Base-by-base conservation (phyloP, 805 yeast genomes). In the Metschnikowia kunwiensis region DNA sequence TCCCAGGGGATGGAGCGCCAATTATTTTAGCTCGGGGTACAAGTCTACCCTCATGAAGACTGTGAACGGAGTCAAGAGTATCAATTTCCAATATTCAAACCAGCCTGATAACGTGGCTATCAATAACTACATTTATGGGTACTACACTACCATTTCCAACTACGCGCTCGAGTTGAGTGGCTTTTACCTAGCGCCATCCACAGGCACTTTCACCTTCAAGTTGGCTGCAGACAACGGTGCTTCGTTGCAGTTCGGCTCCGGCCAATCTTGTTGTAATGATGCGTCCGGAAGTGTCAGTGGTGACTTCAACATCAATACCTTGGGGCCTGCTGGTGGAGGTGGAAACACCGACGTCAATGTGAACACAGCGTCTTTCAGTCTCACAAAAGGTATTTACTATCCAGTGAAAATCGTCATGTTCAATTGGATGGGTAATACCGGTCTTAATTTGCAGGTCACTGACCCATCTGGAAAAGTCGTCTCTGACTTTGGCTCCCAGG, bases 201-300 rank as follows among this genome's bases (percentile, higher is more conserved):
- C 47, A 5, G 51, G 51, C 13, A 26, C 25, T 2, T 44, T 39
- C 33, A 44, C 43, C 5, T 39, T 47, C 33, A 36, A 22, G 11
- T 32, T 47, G 15, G 30, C 25, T 3, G 49, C 51, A 11, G 51
- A 47, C 30, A 43, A 47, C 24, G 51, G 51, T 22, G 51, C 49
- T 1, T 36, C 49, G 5, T 32, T 47, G 40, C 46, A 43, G 16
- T 37, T 47, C 23, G 47, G 51, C n/a, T 23, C 45, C 1, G 47
- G 44, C 10, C 38, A 28, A 15, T 20, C 40, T 2, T 47, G 51
- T 32, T 47, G 51, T 28, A 30, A 40, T 27, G 49, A 44, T 24
- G 47, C 49, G 4, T 34, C 43, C 7, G 42, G 45, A 7, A 32
- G 40, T 31, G 47, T 45, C 11, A 34, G 43, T 11, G 43, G 46